Evolutionary conservation across 2,329 filamentous ascomycete genomes (phyloP), one percentile per base, ranked within the genome.

Genomic region (Paramyrothecium roridum): DNA sequence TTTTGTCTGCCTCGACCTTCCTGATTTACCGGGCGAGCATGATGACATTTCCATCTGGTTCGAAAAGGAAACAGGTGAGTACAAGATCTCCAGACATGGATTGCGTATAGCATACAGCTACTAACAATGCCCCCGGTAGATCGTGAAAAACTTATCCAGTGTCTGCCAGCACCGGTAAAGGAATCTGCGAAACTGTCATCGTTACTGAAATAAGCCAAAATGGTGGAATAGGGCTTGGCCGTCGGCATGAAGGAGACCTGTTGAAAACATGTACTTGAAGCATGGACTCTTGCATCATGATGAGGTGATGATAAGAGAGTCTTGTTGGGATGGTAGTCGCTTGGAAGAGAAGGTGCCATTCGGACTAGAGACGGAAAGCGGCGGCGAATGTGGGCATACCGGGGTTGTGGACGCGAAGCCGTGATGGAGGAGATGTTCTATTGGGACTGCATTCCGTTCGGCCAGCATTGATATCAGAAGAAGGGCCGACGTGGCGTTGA

Each of bases 41-140:
- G 93, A 96, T 70, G 93, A 97, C 74, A 91, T 97, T 62, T 83
- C 87, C 12, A 87, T 97, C 65, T 73, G 87, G 57, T 97, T 97
- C 77, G 91, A 96, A 60, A 87, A 80, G 48, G 88, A 91, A 68
- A 77, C 81, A 65, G 88, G 89, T 92, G 73, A 77, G 88, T 80
- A 52, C 30, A 47, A 13, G 8, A 20, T n/a, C n/a, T 19, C 48
- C 8, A 20, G 47, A 20, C 16, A 21, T 6, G 26, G 6, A 48
- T 26, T 48, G 22, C n/a, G 10, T 16, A 26, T 6, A 7, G 12
- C 37, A 13, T 8, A 13, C n/a, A 19, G 37, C 13, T n/a, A 34
- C 50, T 43, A 10, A 52, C 26, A 8, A 40, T 46, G 47, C 19
- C 8, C 46, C 43, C 16, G 48, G 46, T 58, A 85, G 82, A 85